A percentile compares a stretch with the other conserved stretches of the same genome.
These are phyloP conservation scores for Arthroderma sp. DNA, from an alignment of 2,329 filamentous ascomycete species.

Conservation along the genomic window DNA sequence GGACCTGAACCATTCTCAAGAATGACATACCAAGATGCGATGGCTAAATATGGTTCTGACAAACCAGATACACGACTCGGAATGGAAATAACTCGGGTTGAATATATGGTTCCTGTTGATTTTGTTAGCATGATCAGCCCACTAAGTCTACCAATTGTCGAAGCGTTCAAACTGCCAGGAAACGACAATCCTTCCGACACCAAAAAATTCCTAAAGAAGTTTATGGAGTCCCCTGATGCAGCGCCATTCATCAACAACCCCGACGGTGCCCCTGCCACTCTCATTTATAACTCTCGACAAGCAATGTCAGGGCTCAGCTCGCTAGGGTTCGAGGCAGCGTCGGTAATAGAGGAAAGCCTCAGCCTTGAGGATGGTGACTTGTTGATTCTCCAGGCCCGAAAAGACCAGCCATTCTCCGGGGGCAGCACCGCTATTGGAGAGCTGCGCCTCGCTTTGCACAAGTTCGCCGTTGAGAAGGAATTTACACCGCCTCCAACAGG, in stretches of 20 bases:
- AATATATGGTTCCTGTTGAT: slow-evolving; percentile 47
- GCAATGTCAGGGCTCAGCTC: slow-evolving; percentile 66
- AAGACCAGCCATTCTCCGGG: slow-evolving; percentile 50
- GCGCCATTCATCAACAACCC: slow-evolving; percentile 52
- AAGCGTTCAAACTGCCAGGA: slow-evolving; percentile 53
- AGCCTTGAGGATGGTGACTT: slow-evolving; percentile 59
- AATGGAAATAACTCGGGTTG: slow-evolving; percentile 53
- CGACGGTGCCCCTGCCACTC: slow-evolving; percentile 66
- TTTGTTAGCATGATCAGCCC: slow-evolving; percentile 64
- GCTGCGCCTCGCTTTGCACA: slow-evolving; percentile 57
- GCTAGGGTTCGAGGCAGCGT: slow-evolving; percentile 59
- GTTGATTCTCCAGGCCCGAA: slow-evolving; percentile 67
- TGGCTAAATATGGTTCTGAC: slow-evolving; percentile 71
- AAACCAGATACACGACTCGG: slow-evolving; percentile 80
- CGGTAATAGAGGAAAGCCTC: slow-evolving; percentile 41
- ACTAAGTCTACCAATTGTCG: slow-evolving; percentile 55
- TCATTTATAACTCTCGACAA: slow-evolving; percentile 59
- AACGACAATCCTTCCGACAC: slow-evolving; percentile 39
- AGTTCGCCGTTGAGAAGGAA: slow-evolving; percentile 50
- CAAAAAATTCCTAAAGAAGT: slow-evolving; percentile 49
- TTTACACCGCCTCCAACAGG: slow-evolving; percentile 39
- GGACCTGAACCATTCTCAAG: slow-evolving; percentile 39
- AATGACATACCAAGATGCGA: slow-evolving; percentile 62
- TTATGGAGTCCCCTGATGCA: slow-evolving; percentile 54
- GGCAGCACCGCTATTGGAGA: slow-evolving; percentile 63